Evolutionary conservation across 2,329 filamentous ascomycete genomes (phyloP), one percentile per base, ranked within the genome.

Genomic region (Zasmidium citrigriseum): DNA sequence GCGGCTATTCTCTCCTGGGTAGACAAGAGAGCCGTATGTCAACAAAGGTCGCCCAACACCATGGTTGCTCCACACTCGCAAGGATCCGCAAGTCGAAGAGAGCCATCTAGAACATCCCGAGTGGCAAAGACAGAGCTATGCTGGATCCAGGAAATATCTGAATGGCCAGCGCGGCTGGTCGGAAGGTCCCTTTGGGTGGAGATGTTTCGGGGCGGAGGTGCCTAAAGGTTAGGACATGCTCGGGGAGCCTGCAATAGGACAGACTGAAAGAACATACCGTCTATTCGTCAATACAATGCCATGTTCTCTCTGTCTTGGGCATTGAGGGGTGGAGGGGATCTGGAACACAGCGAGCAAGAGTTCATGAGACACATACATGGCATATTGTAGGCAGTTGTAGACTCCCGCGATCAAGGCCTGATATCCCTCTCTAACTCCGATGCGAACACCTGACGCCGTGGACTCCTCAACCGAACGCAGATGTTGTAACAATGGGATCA

Each of bases 401-500:
- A 46, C 54, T 49, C 44, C n/a, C 45, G 48, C 23, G 47, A 50
- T 21, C 52, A 29, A 45, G 34, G 20, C 38, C 29, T 56, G 59
- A 58, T 55, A 57, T 46, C 63, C 60, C 23, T 50, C 50, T 46
- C 16, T 23, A 21, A 52, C 9, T n/a, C 46, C 57, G 54, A 56
- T 59, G 54, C 38, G 60, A 57, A 58, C 61, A 25, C 47, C 47
- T 57, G 47, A 58, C 57, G 60, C 66, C 64, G n/a, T 59, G 53
- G 60, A 67, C 59, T 58, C 61, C 57, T 58, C 51, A 52, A 54
- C 52, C 48, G 51, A 57, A 44, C 55, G 58, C 51, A 52, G 60
- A 45, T 29, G 57, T 53, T 29, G 41, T 24, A 52, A 67, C 62
- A 67, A 66, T 65, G 59, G 54, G 45, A 64, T 45, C 12, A 41